Conservation (phyloP, 768 basidiomycete genomes). For the Mycena latifolia region DNA sequence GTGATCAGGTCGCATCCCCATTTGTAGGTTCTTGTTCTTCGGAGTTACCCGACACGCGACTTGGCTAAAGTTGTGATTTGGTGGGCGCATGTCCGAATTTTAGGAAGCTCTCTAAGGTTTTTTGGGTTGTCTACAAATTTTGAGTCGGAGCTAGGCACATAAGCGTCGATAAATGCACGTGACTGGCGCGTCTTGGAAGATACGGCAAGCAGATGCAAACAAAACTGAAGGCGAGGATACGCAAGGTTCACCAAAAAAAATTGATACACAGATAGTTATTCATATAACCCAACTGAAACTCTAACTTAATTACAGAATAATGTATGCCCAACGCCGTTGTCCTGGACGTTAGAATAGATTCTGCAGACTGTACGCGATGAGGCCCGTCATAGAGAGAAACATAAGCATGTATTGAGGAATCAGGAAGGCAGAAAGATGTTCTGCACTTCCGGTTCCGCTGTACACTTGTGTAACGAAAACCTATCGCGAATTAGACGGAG, state of each 20-base stretch:
- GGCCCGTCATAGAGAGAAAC: slow-evolving; percentile 21
- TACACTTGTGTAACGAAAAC: slow-evolving; percentile 24
- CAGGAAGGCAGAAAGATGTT: slow-evolving; percentile 16
- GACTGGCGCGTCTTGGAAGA: too few relatives aligned
- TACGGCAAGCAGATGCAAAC: too few relatives aligned
- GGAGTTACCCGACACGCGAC: background rate
- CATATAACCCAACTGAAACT: too few relatives aligned
- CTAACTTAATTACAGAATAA: background rate
- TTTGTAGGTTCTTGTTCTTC: slow-evolving; percentile 18
- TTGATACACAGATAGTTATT: too few relatives aligned
- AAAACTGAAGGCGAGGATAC: too few relatives aligned
- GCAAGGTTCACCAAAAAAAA: too few relatives aligned
- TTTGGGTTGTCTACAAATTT: too few relatives aligned
- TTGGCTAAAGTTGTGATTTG: too few relatives aligned
- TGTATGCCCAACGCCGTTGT: background rate
- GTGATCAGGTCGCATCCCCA: slow-evolving; percentile 1
- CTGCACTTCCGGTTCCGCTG: slow-evolving; percentile 21
- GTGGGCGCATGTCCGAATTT: too few relatives aligned
- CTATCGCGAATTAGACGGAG: background rate
- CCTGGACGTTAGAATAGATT: slow-evolving; percentile 8
- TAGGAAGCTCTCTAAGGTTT: too few relatives aligned
- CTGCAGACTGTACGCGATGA: slow-evolving; percentile 22
- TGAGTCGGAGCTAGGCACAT: too few relatives aligned
- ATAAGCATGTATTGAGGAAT: slow-evolving; percentile 13
- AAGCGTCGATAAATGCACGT: too few relatives aligned